Evolutionary conservation across 257 asterid genomes (phyloP).

Genomic region (Solanum dulcamara): DNA sequence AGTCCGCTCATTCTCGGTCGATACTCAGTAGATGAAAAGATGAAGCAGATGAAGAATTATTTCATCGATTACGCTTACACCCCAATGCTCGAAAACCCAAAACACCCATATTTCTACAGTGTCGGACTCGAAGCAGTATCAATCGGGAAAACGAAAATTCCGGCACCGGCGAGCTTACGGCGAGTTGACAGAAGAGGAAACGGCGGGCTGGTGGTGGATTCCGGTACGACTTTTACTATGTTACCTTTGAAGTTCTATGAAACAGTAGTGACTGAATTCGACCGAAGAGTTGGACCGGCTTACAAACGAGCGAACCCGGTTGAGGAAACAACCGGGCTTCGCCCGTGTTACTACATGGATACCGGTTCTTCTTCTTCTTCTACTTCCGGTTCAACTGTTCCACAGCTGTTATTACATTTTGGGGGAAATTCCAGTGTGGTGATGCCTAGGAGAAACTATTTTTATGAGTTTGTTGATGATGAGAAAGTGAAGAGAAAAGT

Average conservation of each 20-base stretch:
- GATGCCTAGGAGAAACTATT: constrained; percentile 75
- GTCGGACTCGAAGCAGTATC: constrained; percentile 64
- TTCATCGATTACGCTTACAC: constrained; percentile 35
- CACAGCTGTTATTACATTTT: constrained; percentile 47
- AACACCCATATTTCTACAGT: constrained; percentile 57
- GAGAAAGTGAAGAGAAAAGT: constrained; percentile 27
- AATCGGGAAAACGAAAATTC: constrained; percentile 32
- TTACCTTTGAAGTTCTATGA: constrained; percentile 47
- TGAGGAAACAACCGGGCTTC: constrained; percentile 62
- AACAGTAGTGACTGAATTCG: constrained; percentile 37
- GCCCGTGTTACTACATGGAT: constrained; percentile 58
- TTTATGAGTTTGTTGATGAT: constrained; percentile 52
- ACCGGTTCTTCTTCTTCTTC: not conserved
- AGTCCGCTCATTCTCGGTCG: constrained; percentile 86
- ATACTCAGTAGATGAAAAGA: constrained; percentile 5
- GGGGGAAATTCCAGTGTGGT: constrained; percentile 72
- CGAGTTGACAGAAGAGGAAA: constrained; percentile 53
- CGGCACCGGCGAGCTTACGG: constrained; percentile 43
- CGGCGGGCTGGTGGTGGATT: constrained; percentile 98
- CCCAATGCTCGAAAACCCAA: constrained; percentile 68
- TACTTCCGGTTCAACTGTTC: constrained; percentile 16
- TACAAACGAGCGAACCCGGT: constrained; percentile 38
- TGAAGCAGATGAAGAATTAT: not conserved
- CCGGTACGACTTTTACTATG: constrained; percentile 91
- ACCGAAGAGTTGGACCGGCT: constrained; percentile 21